phyloP scores from a whole-genome alignment of 106 monocot species.

The Dioscorea zingiberensis region DNA sequence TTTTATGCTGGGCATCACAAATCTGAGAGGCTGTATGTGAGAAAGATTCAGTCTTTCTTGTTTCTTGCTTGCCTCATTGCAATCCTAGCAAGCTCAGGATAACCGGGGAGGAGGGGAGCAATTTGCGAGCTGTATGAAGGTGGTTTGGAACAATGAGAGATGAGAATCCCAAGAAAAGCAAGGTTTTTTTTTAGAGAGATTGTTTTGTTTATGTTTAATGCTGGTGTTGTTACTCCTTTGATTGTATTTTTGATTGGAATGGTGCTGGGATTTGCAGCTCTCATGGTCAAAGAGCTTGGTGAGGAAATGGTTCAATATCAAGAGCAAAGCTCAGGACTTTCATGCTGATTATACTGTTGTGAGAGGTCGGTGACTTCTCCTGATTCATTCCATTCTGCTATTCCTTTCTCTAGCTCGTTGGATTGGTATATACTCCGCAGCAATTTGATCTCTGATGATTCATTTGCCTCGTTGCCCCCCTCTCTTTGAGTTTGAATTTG shows the following conservation, averaged over 20 bases:
- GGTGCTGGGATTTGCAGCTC: slow-evolving; percentile 49
- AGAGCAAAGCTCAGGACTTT: slow-evolving; percentile 84
- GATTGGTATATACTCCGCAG: no score
- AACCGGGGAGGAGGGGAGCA: background rate
- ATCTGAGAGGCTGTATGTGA: no score
- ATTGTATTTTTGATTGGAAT: background rate
- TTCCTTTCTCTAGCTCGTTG: background rate
- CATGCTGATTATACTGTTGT: slow-evolving; percentile 65
- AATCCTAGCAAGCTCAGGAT: no score
- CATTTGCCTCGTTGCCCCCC: no score
- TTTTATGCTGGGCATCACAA: no score
- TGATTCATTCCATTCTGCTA: background rate
- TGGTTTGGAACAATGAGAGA: slow-evolving; percentile 79
- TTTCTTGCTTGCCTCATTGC: no score
- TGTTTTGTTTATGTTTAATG: no score
- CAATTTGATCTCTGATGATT: background rate
- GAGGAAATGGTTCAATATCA: slow-evolving; percentile 97
- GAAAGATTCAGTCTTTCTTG: no score
- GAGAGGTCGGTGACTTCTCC: slow-evolving; percentile 37
- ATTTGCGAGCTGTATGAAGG: slow-evolving; percentile 43
- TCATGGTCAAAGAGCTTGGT: slow-evolving; percentile 94
- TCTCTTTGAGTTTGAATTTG: no score
- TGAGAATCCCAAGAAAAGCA: slow-evolving; percentile 83
- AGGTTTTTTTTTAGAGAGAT: slow-evolving; percentile 29
- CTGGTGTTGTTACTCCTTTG: no score